Percentiles rank a stretch among this genome's conserved stretches.
These are phyloP conservation scores for Neonectria magnoliae DNA, from an alignment of 2,329 filamentous ascomycete species.

Conservation along the genomic window DNA sequence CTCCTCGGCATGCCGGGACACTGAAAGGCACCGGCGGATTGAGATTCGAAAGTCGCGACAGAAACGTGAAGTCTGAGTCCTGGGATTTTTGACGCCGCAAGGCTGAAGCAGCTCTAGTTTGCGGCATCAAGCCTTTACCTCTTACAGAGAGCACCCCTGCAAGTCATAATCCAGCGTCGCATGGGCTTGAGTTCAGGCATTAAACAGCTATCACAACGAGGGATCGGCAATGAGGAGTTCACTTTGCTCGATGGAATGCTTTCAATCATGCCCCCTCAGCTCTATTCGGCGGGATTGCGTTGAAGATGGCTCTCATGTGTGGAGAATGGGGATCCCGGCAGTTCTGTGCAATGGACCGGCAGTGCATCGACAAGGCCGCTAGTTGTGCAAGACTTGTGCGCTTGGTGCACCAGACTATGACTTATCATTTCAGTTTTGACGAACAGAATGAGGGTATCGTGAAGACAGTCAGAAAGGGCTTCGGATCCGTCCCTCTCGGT, in stretches of 20 bases:
- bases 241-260: background rate
- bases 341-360: background rate
- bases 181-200: background rate
- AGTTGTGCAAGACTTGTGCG: background rate
- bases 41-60: background rate
- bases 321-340: background rate
- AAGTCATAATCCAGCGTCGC: background rate
- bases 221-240: background rate
- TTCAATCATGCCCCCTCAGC: background rate
- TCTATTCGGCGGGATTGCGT: background rate
- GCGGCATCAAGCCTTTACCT: background rate
- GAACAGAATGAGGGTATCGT: too few species aligned
- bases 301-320: background rate
- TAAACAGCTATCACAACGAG: background rate
- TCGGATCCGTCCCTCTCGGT: background rate
- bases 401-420: too few species aligned
- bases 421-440: too few species aligned
- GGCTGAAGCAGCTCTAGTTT: background rate
- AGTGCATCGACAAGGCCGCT: background rate
- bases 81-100: background rate
- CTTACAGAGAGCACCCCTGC: background rate
- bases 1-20: conserved; percentile 24
- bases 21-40: background rate
- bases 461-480: background rate
- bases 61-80: background rate